Base-by-base conservation (phyloP, 495 filamentous ascomycete species). In the Hypoxylon trugodes region DNA sequence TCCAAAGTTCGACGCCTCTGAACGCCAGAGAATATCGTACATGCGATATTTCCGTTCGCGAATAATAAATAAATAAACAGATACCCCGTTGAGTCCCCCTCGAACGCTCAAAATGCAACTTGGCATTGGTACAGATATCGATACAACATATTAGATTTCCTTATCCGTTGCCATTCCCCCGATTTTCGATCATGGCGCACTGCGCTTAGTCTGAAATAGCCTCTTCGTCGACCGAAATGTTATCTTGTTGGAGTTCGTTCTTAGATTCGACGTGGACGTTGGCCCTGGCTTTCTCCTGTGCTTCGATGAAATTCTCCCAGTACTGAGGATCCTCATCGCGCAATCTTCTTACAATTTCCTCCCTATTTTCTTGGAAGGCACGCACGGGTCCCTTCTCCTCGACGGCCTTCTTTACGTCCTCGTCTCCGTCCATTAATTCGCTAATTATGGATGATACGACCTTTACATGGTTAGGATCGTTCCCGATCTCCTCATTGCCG, bases 261-360 rank as follows among this genome's bases (percentile, higher is more conserved):
- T 74, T 72, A 6, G 51, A 41, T n/a, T 42, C 61, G 32, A 59
- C 57, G 36, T 69, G 69, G 15, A 78, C 70, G 61, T 91, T 91
- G 36, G 82, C 81, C 66, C 84, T 80, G 3, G 88, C 87, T 45
- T 86, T 85, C 59, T 86, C 83, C 69, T 90, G 88, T 15, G 83
- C 84, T 69, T 90, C 85, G 36, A 84, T 83, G 74, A 90, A 90
- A 19, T 74, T 75, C 48, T 83, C 81, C 78, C 88, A 91, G 50
- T 83, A 76, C 65, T 82, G 81, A 0, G 81, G 81, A 33, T 91
- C 87, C 32, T 80, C 76, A 25, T 79, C 79, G 33, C 84, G 79
- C 42, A 87, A 71, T 69, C 76, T 77, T 24, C 69, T 68, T 2
- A 78, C 47, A 12, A 86, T 81, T 12, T 81, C 84, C 16, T 79